Evolutionary conservation across 148 eudicot species (phyloP), one percentile per base, ranked within the genome.

Genomic region (Polygonum aviculare): DNA sequence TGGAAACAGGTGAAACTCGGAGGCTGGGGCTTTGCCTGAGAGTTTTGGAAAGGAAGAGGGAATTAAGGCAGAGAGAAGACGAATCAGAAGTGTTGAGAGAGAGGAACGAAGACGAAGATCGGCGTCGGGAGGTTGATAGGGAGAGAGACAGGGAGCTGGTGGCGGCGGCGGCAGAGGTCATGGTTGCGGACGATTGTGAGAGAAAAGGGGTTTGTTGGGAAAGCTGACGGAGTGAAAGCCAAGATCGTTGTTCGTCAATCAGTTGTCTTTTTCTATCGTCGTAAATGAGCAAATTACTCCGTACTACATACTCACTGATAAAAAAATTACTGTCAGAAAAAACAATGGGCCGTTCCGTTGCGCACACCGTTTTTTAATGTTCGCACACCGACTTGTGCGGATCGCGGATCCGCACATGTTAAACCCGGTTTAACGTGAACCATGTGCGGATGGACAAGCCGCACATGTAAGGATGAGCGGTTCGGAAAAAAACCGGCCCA

Each of bases 81-180:
- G 80, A 55, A 31, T 52, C 75, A 70, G 69, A 7, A 38, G 31
- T 21, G 84, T 57, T 47, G 71, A 55, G 69, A 72, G 74, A 7
- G 77, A 78, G 71, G 52, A 71, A 7, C n/a, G 22, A 63, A 47
- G 47, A 76, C 74, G 62, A 35, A 75, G 45, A 22, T 36, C 47
- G 21, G 19, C 77, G 77, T 9, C 76, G 79, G 21, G 89, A n/a
- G n/a, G n/a, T n/a, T n/a, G n/a, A n/a, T n/a, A n/a, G n/a, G n/a
- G n/a, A 74, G 65, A 84, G 77, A 70, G 88, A 78, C 70, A 82
- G 77, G 21, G 87, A 84, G 69, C 73, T 79, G 71, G 87, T 57
- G 77, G 87, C 73, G 39, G 91, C 76, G 22, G 79, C 79, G 35
- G 89, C 86, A 33, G 79, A 79, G 39, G 87, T 85, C 94, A 90